Evolutionary conservation across 768 basidiomycete species (phyloP).

Genomic region (Boletus barrowsii): DNA sequence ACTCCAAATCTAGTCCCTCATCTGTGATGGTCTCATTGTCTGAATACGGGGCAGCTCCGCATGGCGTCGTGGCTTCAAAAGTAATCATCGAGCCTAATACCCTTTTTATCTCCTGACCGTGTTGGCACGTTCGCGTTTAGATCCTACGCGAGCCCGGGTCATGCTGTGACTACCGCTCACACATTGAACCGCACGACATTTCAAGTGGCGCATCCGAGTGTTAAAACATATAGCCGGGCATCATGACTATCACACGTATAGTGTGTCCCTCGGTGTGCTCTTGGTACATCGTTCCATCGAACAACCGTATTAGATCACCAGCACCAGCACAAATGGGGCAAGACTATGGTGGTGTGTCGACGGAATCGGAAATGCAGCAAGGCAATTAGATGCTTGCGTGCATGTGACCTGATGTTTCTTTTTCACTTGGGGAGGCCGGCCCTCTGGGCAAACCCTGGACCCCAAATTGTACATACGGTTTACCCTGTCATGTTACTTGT

Average conservation of each 20-base stretch:
- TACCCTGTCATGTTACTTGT: too few species aligned
- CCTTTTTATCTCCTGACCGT: background rate
- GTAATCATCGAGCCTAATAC: background rate
- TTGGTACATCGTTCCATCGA: slow-evolving; percentile 9
- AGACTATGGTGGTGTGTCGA: background rate
- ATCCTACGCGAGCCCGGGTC: background rate
- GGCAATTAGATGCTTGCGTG: too few species aligned
- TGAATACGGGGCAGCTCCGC: slow-evolving; percentile 13
- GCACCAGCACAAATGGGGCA: background rate
- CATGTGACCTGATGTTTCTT: too few species aligned
- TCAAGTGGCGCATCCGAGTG: slow-evolving; percentile 12
- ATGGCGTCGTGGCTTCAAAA: background rate
- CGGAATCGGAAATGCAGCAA: too few species aligned
- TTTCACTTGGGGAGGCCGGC: too few species aligned
- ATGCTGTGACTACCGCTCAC: slow-evolving; percentile 17
- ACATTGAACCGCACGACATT: background rate
- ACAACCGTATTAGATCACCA: slow-evolving; percentile 16
- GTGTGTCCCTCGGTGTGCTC: slow-evolving; percentile 23
- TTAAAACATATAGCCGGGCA: slow-evolving; percentile 18
- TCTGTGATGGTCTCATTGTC: slow-evolving; percentile 3
- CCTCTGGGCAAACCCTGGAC: too few species aligned
- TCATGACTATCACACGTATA: slow-evolving; percentile 29
- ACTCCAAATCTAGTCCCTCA: background rate
- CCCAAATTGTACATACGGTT: too few species aligned
- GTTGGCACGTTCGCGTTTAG: background rate